These are phyloP conservation scores for Aureobasidium pullulans DNA, from an alignment of 2,329 filamentous ascomycete genomes.

Conservation along the genomic window DNA sequence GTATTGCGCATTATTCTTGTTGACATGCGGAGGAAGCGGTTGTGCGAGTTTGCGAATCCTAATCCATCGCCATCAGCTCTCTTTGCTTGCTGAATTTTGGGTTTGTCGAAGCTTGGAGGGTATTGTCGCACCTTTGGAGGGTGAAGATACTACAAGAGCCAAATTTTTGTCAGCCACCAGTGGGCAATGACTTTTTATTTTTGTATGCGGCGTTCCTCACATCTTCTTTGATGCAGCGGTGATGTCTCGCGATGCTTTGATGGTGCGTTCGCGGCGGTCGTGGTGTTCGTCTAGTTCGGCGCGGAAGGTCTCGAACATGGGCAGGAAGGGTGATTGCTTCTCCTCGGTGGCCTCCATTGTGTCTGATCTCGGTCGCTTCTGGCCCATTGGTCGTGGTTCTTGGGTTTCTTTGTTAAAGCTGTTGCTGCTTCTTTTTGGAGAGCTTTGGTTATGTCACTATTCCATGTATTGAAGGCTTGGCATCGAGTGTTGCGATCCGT, in stretches of 20 bases:
- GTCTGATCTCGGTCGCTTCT: constrained; percentile 16
- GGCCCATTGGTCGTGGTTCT: constrained; percentile 14
- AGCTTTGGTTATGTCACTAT: constrained; percentile 7
- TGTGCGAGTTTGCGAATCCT: constrained; percentile 56
- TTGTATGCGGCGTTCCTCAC: constrained; percentile 42
- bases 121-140: constrained; percentile 57
- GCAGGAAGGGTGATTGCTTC: constrained; percentile 37
- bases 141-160: constrained; percentile 61
- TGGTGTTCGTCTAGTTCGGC: constrained; percentile 90
- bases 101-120: neutral
- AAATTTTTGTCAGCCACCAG: constrained; percentile 18
- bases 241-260: constrained; percentile 87
- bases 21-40: constrained; percentile 59
- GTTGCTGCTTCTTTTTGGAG: neutral
- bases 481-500: neutral
- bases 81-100: neutral
- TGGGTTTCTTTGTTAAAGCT: neutral
- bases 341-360: constrained; percentile 16
- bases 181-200: neutral
- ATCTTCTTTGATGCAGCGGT: constrained; percentile 96
- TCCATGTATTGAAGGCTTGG: neutral
- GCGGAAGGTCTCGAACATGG: constrained; percentile 81
- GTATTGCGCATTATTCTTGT: constrained; percentile 62
- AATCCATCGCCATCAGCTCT: neutral
- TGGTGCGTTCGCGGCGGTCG: constrained; percentile 80